Evolutionary conservation across 2,329 filamentous ascomycete species (phyloP).

Genomic region (Rhynchosporium agropyri): DNA sequence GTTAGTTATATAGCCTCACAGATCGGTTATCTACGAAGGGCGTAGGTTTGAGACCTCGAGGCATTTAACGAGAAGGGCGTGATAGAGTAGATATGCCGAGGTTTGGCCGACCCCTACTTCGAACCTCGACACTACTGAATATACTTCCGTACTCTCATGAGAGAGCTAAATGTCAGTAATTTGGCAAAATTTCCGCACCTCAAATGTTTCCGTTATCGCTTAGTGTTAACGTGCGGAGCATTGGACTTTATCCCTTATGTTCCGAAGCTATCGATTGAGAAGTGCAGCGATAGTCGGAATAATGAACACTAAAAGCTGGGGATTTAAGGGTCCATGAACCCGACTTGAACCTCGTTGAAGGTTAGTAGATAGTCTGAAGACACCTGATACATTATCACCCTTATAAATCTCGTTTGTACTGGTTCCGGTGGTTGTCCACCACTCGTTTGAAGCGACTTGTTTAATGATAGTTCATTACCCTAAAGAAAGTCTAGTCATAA

Average conservation of each 20-base stretch:
- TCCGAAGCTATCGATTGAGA: no score
- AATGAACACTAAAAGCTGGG: no score
- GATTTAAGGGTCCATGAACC: no score
- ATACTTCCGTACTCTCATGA: neutral
- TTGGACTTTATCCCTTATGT: no score
- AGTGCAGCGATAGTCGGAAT: no score
- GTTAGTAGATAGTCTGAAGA: neutral
- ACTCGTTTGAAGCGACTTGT: neutral
- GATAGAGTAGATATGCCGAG: slow-evolving; percentile 9
- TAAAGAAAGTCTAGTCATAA: slow-evolving; percentile 8
- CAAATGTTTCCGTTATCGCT: no score
- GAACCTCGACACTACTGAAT: neutral
- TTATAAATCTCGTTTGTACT: no score
- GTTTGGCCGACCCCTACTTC: slow-evolving; percentile 3
- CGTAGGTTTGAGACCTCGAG: neutral
- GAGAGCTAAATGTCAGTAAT: neutral
- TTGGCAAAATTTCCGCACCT: no score
- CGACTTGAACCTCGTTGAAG: no score
- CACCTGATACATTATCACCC: no score
- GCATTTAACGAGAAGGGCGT: slow-evolving; percentile 8
- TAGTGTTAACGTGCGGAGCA: no score
- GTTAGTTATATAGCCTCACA: neutral
- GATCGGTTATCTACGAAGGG: neutral
- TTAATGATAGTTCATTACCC: neutral
- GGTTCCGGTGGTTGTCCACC: neutral